Base-by-base conservation (phyloP, 441 rosid genomes). In the Gossypium lobatum region DNA sequence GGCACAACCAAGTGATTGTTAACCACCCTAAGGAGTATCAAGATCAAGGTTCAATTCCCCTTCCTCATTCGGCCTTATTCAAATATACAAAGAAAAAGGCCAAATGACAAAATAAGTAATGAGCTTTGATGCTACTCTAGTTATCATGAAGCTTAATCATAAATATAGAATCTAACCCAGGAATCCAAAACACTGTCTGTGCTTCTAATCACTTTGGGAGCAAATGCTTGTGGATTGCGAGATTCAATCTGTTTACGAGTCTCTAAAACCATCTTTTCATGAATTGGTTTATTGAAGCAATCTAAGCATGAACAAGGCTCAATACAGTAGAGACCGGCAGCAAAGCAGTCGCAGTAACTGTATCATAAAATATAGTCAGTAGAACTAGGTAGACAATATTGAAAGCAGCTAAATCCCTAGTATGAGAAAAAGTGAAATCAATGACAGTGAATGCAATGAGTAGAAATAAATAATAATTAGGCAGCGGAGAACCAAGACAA, bases 321-420 rank as follows among this genome's bases (percentile, higher is more conserved):
- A 39, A 86, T 74, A 73, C 94, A 89, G 84, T 89, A 89, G 42
- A 89, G 78, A 71, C 94, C 91, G 71, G 92, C 94, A 70, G 94
- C 91, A 76, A 89, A 89, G 83, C 94, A 89, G 60, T 88, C 92
- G n/a, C 94, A 89, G 63, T 89, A 89, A 69, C 92, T 89, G 82
- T 72, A 21, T 52, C 66, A 58, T 70, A 66, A 61, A 63, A 55
- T 11, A 77, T 66, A 64, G 74, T 26, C 26, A 62, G 42, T 26
- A 57, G 39, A 74, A 54, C 34, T 8, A 58, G 20, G 58, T 10
- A 65, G 53, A 63, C 3, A 17, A 77, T 57, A 70, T 21, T 4
- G 26, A 61, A 46, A 71, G 58, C 46, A 64, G 64, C 14, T 3
- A 39, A 57, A 31, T 18, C 28, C 2, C 37, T 21, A 48, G 63